Conservation (phyloP, 129 eudicot genomes). For the Escallonia herrerae region DNA sequence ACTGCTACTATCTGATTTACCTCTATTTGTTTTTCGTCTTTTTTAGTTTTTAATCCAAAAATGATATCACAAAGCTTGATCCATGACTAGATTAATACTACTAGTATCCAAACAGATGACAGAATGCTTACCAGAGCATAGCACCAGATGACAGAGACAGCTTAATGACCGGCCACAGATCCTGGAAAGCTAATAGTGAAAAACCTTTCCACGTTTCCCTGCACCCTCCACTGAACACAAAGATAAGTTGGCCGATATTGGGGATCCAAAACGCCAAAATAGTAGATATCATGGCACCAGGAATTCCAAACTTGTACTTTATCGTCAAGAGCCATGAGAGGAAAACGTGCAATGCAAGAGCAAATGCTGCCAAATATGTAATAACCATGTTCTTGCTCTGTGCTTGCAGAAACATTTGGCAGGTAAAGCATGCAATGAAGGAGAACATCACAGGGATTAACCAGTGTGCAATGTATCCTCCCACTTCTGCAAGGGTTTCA, state of each 20-base stretch:
- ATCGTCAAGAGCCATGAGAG: conserved; percentile 42
- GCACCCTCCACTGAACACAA: conserved; percentile 40
- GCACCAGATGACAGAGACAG: conserved; percentile 51
- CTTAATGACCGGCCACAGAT: conserved; percentile 42
- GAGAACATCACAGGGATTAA: conserved; percentile 32
- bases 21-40: no score
- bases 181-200: conserved; percentile 36
- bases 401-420: conserved; percentile 53
- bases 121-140: conserved; percentile 43
- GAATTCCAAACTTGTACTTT: conserved; percentile 24
- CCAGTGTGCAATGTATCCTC: conserved; percentile 33
- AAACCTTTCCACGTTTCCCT: conserved; percentile 50
- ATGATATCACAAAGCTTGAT: no score
- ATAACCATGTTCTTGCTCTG: conserved; percentile 54
- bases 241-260: conserved; percentile 29
- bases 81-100: no score
- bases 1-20: no score
- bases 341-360: conserved; percentile 26
- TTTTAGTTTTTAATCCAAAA: no score
- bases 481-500: conserved; percentile 27
- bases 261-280: conserved; percentile 44
- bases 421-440: conserved; percentile 18
- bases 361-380: conserved; percentile 31
- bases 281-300: conserved; percentile 46
- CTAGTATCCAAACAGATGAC: no score